Conservation (phyloP, 495 filamentous ascomycete genomes). For the Aspergillus cavernicola region DNA sequence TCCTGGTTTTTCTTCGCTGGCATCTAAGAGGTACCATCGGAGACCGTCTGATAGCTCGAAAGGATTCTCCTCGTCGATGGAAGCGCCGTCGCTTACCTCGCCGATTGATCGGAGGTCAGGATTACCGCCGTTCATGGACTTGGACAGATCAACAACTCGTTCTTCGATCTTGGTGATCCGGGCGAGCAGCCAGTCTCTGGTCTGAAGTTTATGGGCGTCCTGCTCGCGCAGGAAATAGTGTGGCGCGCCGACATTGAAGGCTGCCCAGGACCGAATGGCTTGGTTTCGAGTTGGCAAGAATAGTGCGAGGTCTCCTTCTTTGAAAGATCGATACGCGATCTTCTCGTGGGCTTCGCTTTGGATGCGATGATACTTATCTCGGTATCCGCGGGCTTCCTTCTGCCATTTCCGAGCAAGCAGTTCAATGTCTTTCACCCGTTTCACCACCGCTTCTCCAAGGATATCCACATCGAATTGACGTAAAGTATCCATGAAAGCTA, state of each 20-base stretch:
- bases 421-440: constrained; percentile 86
- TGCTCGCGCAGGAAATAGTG: constrained; percentile 97
- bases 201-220: constrained; percentile 76
- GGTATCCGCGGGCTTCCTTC: constrained; percentile 79
- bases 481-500: constrained; percentile 63
- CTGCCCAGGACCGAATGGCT: constrained; percentile 91
- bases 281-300: constrained; percentile 95
- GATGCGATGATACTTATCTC: constrained; percentile 79
- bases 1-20: constrained; percentile 89
- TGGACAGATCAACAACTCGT: constrained; percentile 87
- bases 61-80: constrained; percentile 91
- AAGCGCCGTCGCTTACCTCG: constrained; percentile 52
- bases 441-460: constrained; percentile 77
- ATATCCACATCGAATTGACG: constrained; percentile 75
- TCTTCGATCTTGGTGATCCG: constrained; percentile 91
- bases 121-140: constrained; percentile 56
- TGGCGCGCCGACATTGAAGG: constrained; percentile 94
- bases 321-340: constrained; percentile 95
- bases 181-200: constrained; percentile 89
- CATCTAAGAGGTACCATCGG: constrained; percentile 93
- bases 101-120: constrained; percentile 54
- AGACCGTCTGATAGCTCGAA: constrained; percentile 95
- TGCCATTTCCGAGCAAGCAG: constrained; percentile 84
- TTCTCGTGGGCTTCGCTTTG: constrained; percentile 92
- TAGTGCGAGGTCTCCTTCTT: constrained; percentile 90